Evolutionary conservation across 1,284 basidiomycete genomes (phyloP).

Genomic region (Caloboletus firmus): DNA sequence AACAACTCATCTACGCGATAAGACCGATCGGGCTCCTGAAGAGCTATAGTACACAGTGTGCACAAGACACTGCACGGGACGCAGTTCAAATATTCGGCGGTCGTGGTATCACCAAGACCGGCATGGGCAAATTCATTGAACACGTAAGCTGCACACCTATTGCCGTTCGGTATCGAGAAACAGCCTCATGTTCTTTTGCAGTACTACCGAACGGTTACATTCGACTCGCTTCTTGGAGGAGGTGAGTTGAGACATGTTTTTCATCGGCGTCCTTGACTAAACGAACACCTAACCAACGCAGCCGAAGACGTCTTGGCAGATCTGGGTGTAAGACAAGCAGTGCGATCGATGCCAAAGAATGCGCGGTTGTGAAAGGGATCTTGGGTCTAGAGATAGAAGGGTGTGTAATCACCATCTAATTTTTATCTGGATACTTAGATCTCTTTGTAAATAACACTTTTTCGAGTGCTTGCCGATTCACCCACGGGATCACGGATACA

Average conservation of each 20-base stretch:
- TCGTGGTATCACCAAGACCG: slow-evolving; percentile 70
- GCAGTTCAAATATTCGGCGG: slow-evolving; percentile 83
- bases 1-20: slow-evolving; percentile 1
- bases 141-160: slow-evolving; percentile 41
- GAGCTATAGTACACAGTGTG: slow-evolving; percentile 64
- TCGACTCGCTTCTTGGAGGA: slow-evolving; percentile 57
- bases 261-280: not conserved
- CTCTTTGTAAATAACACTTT: not conserved
- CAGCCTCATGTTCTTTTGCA: slow-evolving; percentile 19
- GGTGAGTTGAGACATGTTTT: slow-evolving; percentile 13
- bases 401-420: not conserved
- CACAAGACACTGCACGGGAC: slow-evolving; percentile 74
- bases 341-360: slow-evolving; percentile 37
- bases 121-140: slow-evolving; percentile 58
- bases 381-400: not conserved
- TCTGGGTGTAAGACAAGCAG: slow-evolving; percentile 64
- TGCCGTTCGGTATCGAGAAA: not conserved
- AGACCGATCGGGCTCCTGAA: slow-evolving; percentile 81
- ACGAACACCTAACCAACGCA: not conserved
- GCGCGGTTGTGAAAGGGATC: slow-evolving; percentile 11
- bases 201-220: slow-evolving; percentile 56
- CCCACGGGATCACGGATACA: not conserved
- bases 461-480: not conserved
- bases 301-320: slow-evolving; percentile 67
- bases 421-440: not conserved